Base-by-base conservation (phyloP, 768 basidiomycete genomes). In the Pleurotus djamor region DNA sequence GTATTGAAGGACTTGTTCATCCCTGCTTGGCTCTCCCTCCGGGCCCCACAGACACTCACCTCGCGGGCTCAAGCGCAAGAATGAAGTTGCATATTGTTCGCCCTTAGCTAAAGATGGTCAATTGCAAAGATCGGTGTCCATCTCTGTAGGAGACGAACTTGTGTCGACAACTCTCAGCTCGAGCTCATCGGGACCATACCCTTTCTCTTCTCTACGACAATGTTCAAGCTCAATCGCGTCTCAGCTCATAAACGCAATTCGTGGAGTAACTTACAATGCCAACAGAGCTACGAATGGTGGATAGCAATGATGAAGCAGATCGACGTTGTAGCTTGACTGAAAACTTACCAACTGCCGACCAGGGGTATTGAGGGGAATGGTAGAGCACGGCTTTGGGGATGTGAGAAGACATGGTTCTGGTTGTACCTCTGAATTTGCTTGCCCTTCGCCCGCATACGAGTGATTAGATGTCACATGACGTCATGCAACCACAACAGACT, bases 381-480 rank as follows among this genome's bases (percentile, higher is more conserved):
- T 94, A 95, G 1, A 95, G 76, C 43, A 89, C 84, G n/a, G 92
- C 92, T 73, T 93, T 94, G 55, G 88, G 85, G 52, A 88, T 62
- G 50, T 63, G 54, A 55, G 72, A 65, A 66, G 72, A 71, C 64
- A 66, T 73, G 58, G 67, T 62, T 48, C 57, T 60, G 52, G 21
- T 28, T 28, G 21, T 28, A 28, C 21, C 21, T 28, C 21, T 48
- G 49, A 13, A 38, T 51, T 60, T 47, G 60, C 43, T 57, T 64
- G 50, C 54, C 54, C 49, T 36, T 28, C 14, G 63, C 49, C 47
- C 44, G 57, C 55, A 55, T 48, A 17, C 4, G 41, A 56, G 54
- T 16, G 54, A n/a, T 41, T 10, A 28, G n/a, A 45, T 17, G 35
- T 52, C 50, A 56, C 60, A 49, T 48, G 61, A 54, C 33, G 35